These are phyloP conservation scores for Pugionium cornutum DNA, from an alignment of 345 rosid species.

Conservation along the genomic window DNA sequence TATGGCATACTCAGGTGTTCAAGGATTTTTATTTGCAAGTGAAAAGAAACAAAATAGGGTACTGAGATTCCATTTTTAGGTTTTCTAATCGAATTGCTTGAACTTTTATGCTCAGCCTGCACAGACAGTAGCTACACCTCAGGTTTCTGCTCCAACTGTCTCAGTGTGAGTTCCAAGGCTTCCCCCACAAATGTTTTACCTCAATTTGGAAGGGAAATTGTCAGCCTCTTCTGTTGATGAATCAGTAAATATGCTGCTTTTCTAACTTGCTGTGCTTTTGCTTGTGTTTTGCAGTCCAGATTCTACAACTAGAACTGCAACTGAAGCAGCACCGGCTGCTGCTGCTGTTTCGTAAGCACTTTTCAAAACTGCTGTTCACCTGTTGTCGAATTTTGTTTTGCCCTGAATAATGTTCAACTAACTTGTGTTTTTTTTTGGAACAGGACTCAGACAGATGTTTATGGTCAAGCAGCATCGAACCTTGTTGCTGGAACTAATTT, in stretches of 20 bases:
- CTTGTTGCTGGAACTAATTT: slow-evolving; percentile 83
- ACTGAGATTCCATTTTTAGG: background rate
- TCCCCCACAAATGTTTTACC: background rate
- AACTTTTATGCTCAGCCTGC: slow-evolving; percentile 35
- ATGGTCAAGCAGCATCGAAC: slow-evolving; percentile 92
- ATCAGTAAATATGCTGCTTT: background rate
- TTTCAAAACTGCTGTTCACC: slow-evolving; percentile 28
- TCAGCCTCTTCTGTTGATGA: slow-evolving; percentile 12
- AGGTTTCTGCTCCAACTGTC: slow-evolving; percentile 37
- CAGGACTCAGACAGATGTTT: slow-evolving; percentile 65
- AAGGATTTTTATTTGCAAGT: slow-evolving; percentile 9
- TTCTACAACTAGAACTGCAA: slow-evolving; percentile 29
- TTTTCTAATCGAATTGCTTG: slow-evolving; percentile 15
- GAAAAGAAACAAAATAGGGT: background rate
- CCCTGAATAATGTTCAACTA: background rate
- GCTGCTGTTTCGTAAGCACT: slow-evolving; percentile 45
- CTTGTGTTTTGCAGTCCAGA: slow-evolving; percentile 34
- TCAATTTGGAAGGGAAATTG: background rate
- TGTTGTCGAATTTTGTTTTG: background rate
- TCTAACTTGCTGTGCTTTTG: slow-evolving; percentile 16
- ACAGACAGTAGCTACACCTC: slow-evolving; percentile 36
- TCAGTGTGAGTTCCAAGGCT: slow-evolving; percentile 33
- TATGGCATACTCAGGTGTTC: background rate
- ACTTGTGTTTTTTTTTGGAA: slow-evolving; percentile 21
- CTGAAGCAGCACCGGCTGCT: slow-evolving; percentile 42